These are phyloP conservation scores for Hypericum perforatum DNA, from an alignment of 345 rosid species.

Conservation along the genomic window DNA sequence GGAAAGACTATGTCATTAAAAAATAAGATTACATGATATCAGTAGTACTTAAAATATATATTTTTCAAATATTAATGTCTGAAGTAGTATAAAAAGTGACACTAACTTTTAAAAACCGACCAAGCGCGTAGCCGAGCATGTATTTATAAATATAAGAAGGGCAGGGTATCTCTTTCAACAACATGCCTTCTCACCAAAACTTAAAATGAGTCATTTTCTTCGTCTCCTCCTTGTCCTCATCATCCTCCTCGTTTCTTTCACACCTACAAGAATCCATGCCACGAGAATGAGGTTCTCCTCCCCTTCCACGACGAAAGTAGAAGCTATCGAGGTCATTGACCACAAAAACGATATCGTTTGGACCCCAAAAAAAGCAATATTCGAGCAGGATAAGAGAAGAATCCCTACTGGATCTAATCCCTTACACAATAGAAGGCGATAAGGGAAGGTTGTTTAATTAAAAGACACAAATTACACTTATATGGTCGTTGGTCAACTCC, in stretches of 20 bases:
- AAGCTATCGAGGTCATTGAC: neutral
- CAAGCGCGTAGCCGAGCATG: no score
- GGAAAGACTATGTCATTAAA: no score
- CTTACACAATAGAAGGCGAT: constrained; percentile 13
- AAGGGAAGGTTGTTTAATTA: neutral
- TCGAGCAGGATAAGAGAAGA: constrained; percentile 13
- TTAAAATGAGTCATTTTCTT: constrained; percentile 10
- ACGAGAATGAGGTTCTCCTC: constrained; percentile 5
- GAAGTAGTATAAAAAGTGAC: no score
- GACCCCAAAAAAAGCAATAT: neutral
- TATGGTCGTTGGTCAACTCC: neutral
- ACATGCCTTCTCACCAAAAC: no score
- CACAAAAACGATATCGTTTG: neutral
- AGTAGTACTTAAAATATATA: no score
- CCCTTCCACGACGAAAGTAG: constrained; percentile 7
- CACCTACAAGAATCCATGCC: constrained; percentile 7
- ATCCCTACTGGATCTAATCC: constrained; percentile 23
- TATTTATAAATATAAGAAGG: no score
- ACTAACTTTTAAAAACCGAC: no score
- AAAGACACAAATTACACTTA: neutral
- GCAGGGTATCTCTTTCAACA: no score
- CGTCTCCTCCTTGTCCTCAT: neutral
- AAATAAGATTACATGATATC: no score
- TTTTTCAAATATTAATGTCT: no score
- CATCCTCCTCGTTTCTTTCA: neutral